Evolutionary conservation across 257 asterid species (phyloP).

Genomic region (Nicotiana paniculata): DNA sequence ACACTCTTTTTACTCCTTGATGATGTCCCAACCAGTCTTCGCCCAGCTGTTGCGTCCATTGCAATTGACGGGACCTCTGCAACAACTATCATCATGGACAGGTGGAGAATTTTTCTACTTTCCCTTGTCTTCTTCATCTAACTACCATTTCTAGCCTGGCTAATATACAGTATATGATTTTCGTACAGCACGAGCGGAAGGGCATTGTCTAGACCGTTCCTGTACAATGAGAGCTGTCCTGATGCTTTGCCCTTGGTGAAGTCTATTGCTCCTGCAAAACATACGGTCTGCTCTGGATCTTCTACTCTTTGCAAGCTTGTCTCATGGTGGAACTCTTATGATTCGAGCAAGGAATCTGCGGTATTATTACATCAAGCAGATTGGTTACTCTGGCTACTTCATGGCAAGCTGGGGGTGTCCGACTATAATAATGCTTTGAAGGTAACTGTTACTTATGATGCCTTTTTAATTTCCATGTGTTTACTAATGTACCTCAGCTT

Average conservation of each 20-base stretch:
- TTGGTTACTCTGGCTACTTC: constrained; percentile 89
- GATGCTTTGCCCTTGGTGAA: constrained; percentile 71
- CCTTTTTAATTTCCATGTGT: neutral
- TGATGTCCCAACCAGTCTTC: constrained; percentile 59
- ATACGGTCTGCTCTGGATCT: constrained; percentile 85
- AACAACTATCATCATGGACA: constrained; percentile 66
- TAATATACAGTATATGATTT: neutral
- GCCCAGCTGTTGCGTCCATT: constrained; percentile 48
- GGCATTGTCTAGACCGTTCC: constrained; percentile 61
- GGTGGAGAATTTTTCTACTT: constrained; percentile 26
- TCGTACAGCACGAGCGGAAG: constrained; percentile 58
- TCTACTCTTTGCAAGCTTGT: constrained; percentile 88
- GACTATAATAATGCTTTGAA: constrained; percentile 89
- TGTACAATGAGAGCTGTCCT: constrained; percentile 67
- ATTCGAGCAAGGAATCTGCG: constrained; percentile 42
- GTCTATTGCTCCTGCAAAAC: constrained; percentile 74
- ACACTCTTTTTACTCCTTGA: constrained; percentile 71
- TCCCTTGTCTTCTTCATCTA: neutral
- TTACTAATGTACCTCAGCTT: neutral
- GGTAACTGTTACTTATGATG: constrained; percentile 24
- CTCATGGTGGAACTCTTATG: constrained; percentile 72
- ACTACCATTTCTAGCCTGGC: neutral
- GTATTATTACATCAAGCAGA: constrained; percentile 86
- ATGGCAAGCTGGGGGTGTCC: constrained; percentile 81
- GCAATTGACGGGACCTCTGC: constrained; percentile 93